Base-by-base conservation (phyloP, 345 rosid genomes). In the Iberis pinnata region DNA sequence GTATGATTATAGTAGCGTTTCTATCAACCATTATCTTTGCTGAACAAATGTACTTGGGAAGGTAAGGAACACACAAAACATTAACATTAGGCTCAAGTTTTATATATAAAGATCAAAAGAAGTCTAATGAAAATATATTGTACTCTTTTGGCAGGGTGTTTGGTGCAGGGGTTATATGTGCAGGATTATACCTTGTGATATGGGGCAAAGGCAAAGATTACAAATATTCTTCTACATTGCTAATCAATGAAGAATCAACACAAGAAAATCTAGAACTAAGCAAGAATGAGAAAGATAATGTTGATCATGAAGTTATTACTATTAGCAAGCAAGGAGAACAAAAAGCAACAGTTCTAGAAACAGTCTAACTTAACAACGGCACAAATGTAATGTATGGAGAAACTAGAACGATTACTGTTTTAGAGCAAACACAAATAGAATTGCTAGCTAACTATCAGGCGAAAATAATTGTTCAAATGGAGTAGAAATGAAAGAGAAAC, bases 201-300 rank as follows among this genome's bases (percentile, higher is more conserved):
- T 88, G 95, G 95, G 92, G 97, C 3, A 83, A 85, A 63, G 37
- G 70, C 75, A 83, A 83, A 64, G 97, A 88, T 59, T 43, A 82
- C 35, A 4, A 64, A 41, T 24, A 69, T 22, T 32, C 58, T 20
- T 18, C 71, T 8, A 39, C 56, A 15, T 12, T 22, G 3, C n/a
- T n/a, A n/a, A n/a, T n/a, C n/a, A n/a, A n/a, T n/a, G n/a, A n/a
- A n/a, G n/a, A n/a, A n/a, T n/a, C 5, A 46, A 9, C 33, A 53
- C 48, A 78, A 24, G 43, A 64, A 12, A 58, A 63, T 14, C 60
- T 63, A 42, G 35, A 60, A 40, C 32, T 33, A 10, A 71, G 42
- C 13, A 46, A 16, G 41, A 70, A 35, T 1, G 38, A 35, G 4
- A 43, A 49, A 8, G 72, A 50, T 29, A 59, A 14, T 49, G 29